These are phyloP conservation scores for Chaetothyriales sp. DNA, from an alignment of 2,329 filamentous ascomycete genomes.

Conservation along the genomic window DNA sequence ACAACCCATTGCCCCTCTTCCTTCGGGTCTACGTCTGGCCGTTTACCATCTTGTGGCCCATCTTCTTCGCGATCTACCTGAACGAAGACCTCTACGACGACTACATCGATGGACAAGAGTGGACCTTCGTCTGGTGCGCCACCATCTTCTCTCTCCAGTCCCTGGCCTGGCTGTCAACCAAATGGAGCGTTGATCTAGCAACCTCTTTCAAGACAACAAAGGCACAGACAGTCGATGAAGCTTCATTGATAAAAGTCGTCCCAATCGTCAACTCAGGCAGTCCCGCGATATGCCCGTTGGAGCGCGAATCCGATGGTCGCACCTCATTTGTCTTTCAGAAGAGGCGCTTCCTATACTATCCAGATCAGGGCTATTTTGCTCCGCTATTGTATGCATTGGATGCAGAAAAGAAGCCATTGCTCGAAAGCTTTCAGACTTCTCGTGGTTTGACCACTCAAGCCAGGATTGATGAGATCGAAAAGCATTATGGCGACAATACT, in stretches of 20 bases:
- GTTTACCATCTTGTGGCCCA: slow-evolving; percentile 78
- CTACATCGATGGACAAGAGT: slow-evolving; percentile 86
- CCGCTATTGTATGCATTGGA: slow-evolving; percentile 77
- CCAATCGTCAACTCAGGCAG: slow-evolving; percentile 78
- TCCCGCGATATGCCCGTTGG: slow-evolving; percentile 70
- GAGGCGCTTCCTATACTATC: slow-evolving; percentile 77
- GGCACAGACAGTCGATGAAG: slow-evolving; percentile 55
- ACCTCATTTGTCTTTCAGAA: slow-evolving; percentile 95
- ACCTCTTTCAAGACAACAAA: slow-evolving; percentile 65
- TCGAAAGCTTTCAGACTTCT: slow-evolving; percentile 65
- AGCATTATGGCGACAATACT: slow-evolving; percentile 89
- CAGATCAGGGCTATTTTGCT: slow-evolving; percentile 57
- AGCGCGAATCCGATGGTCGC: slow-evolving; percentile 59
- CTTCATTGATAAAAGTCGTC: slow-evolving; percentile 80
- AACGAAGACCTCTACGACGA: slow-evolving; percentile 70
- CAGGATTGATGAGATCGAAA: slow-evolving; percentile 66
- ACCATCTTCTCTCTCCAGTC: slow-evolving; percentile 77
- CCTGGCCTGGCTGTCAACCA: slow-evolving; percentile 84
- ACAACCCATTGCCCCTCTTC: slow-evolving; percentile 67
- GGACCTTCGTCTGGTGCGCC: slow-evolving; percentile 92
- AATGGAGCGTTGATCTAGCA: slow-evolving; percentile 87
- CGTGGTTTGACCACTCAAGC: slow-evolving; percentile 57
- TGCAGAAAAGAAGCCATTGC: slow-evolving; percentile 61
- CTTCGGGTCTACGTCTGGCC: slow-evolving; percentile 88
- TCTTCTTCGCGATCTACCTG: slow-evolving; percentile 79